Evolutionary conservation across 129 eudicot species (phyloP), one percentile per base, ranked within the genome.

Genomic region (Glebionis coronaria): DNA sequence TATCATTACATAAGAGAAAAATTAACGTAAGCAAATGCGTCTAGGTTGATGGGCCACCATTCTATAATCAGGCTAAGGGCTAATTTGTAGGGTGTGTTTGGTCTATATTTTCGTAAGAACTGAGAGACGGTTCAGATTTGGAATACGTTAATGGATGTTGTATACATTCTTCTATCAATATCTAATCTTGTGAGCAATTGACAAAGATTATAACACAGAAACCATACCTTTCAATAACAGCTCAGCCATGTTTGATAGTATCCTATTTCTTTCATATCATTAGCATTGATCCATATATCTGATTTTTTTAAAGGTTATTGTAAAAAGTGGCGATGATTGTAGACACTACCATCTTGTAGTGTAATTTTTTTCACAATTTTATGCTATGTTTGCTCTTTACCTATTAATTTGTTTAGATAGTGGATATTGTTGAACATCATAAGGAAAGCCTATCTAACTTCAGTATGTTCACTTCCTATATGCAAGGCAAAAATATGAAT

Each of bases 321-420:
- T 93, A 76, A 93, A 93, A 86, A 93, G 99, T 79, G 99, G 99
- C 21, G 99, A 93, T 84, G 99, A 93, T 79, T 93, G 99, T 76
- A 81, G 99, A 80, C 99, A 93, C 83, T 97, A 93, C 70, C 99
- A 93, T 84, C 92, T 93, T 25, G 97, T 97, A 60, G 99, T 93
- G 64, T 97, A 93, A 65, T 95, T 93, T 71, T 89, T 93, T 29
- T 89, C 95, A 75, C 99, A 93, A 80, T 93, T 93, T 66, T 93
- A 93, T 44, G 99, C 97, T 93, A 78, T 52, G 93, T 67, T 40
- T 51, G 35, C 54, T 62, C 25, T 25, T 79, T 78, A 67, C 68
- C 42, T 45, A 21, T 67, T 75, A 50, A 11, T 29, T 75, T 67
- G n/a, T 75, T 45, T 58, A 58, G 68, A 75, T 23, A 59, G 57